Conservation (phyloP, 345 rosid genomes). For the Murraya paniculata region DNA sequence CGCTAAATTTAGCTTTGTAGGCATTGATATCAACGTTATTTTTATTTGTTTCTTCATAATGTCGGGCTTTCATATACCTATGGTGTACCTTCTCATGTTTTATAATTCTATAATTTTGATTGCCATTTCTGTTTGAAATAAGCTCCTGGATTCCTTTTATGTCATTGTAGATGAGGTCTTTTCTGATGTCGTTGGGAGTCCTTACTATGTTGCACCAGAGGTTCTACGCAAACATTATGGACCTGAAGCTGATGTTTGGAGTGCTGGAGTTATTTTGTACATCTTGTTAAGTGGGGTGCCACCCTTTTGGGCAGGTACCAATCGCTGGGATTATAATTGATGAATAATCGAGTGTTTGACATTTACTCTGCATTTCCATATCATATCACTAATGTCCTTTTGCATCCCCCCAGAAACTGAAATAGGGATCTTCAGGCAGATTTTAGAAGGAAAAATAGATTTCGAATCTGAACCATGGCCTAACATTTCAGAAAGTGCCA, state of each 20-base stretch:
- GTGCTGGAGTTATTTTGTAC: slow-evolving; percentile 77
- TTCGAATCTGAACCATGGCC: slow-evolving; percentile 77
- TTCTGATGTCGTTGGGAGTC: slow-evolving; percentile 78
- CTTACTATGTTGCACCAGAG: slow-evolving; percentile 86
- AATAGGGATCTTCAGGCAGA: slow-evolving; percentile 68
- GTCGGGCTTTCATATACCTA: slow-evolving; percentile 4
- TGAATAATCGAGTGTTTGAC: background rate
- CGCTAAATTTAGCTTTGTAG: background rate
- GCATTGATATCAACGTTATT: background rate
- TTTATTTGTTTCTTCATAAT: background rate
- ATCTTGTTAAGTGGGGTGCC: slow-evolving; percentile 73
- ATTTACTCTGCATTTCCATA: background rate
- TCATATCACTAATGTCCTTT: slow-evolving; percentile 5
- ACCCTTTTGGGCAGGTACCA: slow-evolving; percentile 79
- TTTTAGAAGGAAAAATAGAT: slow-evolving; percentile 62
- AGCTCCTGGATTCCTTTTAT: slow-evolving; percentile 2
- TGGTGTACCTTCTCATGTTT: background rate
- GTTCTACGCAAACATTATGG: slow-evolving; percentile 69
- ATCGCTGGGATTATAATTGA: slow-evolving; percentile 18
- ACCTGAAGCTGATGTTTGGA: slow-evolving; percentile 75
- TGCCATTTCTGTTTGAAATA: slow-evolving; percentile 8
- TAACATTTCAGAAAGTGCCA: slow-evolving; percentile 66
- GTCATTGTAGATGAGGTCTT: slow-evolving; percentile 43
- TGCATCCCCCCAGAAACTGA: slow-evolving; percentile 53
- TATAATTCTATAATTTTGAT: background rate